A percentile compares a stretch with the other conserved stretches of the same genome.
phyloP scores from a whole-genome alignment of 306 rosid species.

The Hippophae rhamnoides region DNA sequence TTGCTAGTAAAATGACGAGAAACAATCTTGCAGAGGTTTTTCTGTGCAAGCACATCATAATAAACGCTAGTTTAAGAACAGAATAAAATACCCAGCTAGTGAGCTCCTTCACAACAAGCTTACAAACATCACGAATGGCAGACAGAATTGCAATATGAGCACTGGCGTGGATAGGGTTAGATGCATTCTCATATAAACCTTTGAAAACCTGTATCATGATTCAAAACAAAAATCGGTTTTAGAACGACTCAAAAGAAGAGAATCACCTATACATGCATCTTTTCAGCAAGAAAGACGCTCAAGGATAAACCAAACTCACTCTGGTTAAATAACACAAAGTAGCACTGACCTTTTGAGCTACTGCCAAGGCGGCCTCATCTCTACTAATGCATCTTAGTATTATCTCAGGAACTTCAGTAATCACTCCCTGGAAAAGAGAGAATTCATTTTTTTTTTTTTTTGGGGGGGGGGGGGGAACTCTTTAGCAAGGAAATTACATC shows the following conservation, averaged over 20 bases:
- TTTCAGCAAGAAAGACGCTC: background rate
- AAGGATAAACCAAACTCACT: slow-evolving; percentile 8
- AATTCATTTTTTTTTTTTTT: background rate
- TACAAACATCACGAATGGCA: slow-evolving; percentile 98
- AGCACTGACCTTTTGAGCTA: slow-evolving; percentile 78
- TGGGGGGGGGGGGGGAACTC: too few relatives aligned
- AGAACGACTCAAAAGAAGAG: background rate
- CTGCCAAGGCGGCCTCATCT: slow-evolving; percentile 99
- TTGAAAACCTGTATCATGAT: slow-evolving; percentile 54
- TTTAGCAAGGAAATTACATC: background rate
- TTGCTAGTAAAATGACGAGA: too few relatives aligned
- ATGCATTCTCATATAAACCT: slow-evolving; percentile 74
- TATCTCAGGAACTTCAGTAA: slow-evolving; percentile 91
- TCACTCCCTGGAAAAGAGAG: slow-evolving; percentile 43
- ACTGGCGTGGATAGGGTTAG: slow-evolving; percentile 56
- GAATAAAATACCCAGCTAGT: slow-evolving; percentile 81
- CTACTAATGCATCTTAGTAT: slow-evolving; percentile 82
- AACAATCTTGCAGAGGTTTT: background rate
- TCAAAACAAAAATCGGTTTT: slow-evolving; percentile 4
- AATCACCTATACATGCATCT: too few relatives aligned
- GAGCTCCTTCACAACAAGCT: slow-evolving; percentile 92
- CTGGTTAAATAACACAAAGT: background rate
- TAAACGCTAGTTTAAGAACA: background rate
- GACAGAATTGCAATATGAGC: slow-evolving; percentile 77
- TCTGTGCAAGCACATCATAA: background rate